Evolutionary conservation across 768 basidiomycete species (phyloP).

Genomic region (Boletus rufocinnamomeus): DNA sequence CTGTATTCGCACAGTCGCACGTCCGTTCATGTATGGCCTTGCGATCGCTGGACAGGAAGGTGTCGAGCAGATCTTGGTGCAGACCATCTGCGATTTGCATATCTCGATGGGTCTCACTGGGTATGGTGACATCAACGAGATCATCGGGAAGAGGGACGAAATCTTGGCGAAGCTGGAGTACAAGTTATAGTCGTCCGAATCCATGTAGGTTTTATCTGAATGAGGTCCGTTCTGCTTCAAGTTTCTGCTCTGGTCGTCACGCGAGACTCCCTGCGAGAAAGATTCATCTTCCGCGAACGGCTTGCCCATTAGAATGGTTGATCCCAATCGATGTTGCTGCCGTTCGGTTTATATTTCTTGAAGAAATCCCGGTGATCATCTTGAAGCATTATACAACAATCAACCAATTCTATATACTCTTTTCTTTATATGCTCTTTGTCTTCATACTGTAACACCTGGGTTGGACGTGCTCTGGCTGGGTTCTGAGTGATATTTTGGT

Average conservation of each 20-base stretch:
- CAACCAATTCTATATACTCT: no score
- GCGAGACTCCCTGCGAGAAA: neutral
- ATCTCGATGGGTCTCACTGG: constrained; percentile 64
- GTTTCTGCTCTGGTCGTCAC: neutral
- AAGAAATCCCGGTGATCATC: no score
- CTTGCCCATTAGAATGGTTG: no score
- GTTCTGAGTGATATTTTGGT: no score
- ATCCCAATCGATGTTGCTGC: no score
- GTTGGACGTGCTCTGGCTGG: no score
- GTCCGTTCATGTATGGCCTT: constrained; percentile 77
- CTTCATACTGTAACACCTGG: no score
- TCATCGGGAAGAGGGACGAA: constrained; percentile 53
- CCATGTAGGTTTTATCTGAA: neutral
- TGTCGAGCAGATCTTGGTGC: constrained; percentile 70
- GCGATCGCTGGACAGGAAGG: constrained; percentile 70
- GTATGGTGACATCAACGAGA: constrained; percentile 55
- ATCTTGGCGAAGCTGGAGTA: constrained; percentile 26
- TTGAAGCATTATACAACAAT: no score
- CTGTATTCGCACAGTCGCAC: constrained; percentile 49
- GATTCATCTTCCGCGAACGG: no score
- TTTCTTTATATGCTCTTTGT: no score
- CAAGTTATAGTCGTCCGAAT: constrained; percentile 13
- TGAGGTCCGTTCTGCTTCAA: neutral
- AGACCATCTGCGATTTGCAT: constrained; percentile 69
- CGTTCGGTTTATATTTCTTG: no score